Conservation (phyloP, 345 rosid genomes). For the Raphanus raphanistrum region DNA sequence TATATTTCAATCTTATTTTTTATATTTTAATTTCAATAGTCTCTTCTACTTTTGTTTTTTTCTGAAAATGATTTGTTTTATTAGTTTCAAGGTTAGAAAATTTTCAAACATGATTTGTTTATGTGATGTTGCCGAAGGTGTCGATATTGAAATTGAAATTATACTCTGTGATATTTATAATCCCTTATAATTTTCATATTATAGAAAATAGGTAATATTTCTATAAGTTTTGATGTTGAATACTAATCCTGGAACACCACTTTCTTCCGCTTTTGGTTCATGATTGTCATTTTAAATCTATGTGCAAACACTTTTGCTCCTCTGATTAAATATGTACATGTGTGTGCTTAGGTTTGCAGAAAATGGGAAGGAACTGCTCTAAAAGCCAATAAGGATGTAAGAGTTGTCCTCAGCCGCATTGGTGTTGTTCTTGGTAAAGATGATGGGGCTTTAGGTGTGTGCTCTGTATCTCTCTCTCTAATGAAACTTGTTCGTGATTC, state of each 20-base stretch:
- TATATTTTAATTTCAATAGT: too few relatives aligned
- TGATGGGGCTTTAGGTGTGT: constrained; percentile 91
- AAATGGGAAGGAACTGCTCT: constrained; percentile 89
- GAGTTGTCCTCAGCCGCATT: constrained; percentile 79
- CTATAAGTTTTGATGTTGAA: too few relatives aligned
- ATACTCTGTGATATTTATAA: too few relatives aligned
- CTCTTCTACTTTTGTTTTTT: too few relatives aligned
- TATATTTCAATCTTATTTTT: too few relatives aligned
- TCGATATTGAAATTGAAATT: too few relatives aligned
- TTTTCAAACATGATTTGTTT: too few relatives aligned
- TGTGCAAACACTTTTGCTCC: background rate
- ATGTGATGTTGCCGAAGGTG: too few relatives aligned
- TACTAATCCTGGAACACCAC: constrained; percentile 11
- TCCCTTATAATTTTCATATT: too few relatives aligned
- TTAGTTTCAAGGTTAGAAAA: too few relatives aligned
- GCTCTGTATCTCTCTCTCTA: background rate
- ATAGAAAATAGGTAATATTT: too few relatives aligned
- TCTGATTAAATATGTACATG: background rate
- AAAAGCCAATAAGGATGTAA: constrained; percentile 68
- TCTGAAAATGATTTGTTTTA: too few relatives aligned
- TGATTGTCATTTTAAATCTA: background rate
- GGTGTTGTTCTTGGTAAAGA: constrained; percentile 97
- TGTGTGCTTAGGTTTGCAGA: constrained; percentile 72
- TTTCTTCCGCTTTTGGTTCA: background rate
- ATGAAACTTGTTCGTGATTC: background rate